Percentiles rank a stretch among this genome's conserved stretches.
Conservation (phyloP, 1,284 basidiomycete species). For the Apiotrichum veenhuisii region DNA sequence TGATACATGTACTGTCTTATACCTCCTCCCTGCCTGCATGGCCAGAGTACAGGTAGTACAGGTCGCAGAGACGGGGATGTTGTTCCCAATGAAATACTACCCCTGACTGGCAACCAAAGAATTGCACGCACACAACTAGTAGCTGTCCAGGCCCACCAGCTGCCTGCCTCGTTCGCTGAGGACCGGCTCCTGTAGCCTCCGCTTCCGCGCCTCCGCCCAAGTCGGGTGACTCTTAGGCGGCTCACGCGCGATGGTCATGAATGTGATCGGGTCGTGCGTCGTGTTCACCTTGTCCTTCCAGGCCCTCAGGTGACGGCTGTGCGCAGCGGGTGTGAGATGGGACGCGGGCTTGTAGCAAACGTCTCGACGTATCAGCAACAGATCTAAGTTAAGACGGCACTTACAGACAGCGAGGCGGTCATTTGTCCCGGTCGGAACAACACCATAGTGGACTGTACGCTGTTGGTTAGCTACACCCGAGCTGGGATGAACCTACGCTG, state of each 20-base stretch:
- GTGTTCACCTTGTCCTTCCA: not conserved
- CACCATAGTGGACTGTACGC: not conserved
- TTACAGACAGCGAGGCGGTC: not conserved
- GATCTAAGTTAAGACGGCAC: not conserved
- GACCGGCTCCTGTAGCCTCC: no score
- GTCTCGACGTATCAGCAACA: not conserved
- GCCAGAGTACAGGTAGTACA: no score
- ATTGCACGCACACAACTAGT: no score
- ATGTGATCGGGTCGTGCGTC: not conserved
- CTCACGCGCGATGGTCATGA: not conserved
- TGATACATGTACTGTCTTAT: no score
- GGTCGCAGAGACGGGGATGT: no score
- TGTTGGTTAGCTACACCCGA: not conserved
- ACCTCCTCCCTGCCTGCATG: no score
- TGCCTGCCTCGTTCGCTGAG: no score
- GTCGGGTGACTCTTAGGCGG: no score
- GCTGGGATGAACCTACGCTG: not conserved
- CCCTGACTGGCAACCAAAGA: no score
- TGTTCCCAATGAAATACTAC: no score
- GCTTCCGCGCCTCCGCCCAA: no score
- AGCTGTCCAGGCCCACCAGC: no score
- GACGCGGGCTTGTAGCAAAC: not conserved
- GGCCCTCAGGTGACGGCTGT: not conserved
- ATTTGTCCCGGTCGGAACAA: not conserved
- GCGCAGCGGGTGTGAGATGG: not conserved